phyloP scores from a whole-genome alignment of 1,284 basidiomycete species.

The Rugosomyces carneus region DNA sequence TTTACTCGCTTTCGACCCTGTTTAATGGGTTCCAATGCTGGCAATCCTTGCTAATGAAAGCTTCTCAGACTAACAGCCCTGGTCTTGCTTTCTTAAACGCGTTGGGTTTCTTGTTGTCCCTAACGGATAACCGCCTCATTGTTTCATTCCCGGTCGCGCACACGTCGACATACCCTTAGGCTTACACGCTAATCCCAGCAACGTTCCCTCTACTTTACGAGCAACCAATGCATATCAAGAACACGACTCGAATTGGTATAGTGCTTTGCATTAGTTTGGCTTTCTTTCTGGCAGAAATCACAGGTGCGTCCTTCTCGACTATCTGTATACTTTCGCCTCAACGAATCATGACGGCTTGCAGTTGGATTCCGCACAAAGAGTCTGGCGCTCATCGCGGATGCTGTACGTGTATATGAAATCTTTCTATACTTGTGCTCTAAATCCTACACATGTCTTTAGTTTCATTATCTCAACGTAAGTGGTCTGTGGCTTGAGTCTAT shows the following conservation, averaged over 20 bases:
- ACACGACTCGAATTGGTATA: constrained; percentile 37
- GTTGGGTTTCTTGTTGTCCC: neutral
- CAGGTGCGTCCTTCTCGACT: constrained; percentile 23
- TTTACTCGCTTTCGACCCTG: neutral
- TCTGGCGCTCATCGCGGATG: constrained; percentile 44
- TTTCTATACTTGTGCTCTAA: neutral
- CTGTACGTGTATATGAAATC: constrained; percentile 26
- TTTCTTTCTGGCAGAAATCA: constrained; percentile 41
- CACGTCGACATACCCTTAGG: neutral
- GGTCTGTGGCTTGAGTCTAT: neutral
- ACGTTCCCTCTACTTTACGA: too few species aligned
- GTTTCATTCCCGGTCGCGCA: neutral
- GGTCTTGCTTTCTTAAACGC: neutral
- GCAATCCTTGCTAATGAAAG: neutral
- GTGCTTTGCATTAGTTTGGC: constrained; percentile 36
- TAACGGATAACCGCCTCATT: neutral
- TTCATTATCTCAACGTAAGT: constrained; percentile 44
- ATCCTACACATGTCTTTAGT: constrained; percentile 24
- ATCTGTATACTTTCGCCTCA: constrained; percentile 2
- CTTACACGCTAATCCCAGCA: neutral
- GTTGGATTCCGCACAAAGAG: constrained; percentile 45
- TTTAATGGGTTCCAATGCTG: neutral
- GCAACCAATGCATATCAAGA: constrained; percentile 30
- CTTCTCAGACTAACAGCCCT: neutral
- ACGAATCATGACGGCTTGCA: constrained; percentile 16